A percentile compares a stretch with the other conserved stretches of the same genome.
Evolutionary conservation across 306 rosid genomes (phyloP).

Genomic region (Acacia crassicarpa): DNA sequence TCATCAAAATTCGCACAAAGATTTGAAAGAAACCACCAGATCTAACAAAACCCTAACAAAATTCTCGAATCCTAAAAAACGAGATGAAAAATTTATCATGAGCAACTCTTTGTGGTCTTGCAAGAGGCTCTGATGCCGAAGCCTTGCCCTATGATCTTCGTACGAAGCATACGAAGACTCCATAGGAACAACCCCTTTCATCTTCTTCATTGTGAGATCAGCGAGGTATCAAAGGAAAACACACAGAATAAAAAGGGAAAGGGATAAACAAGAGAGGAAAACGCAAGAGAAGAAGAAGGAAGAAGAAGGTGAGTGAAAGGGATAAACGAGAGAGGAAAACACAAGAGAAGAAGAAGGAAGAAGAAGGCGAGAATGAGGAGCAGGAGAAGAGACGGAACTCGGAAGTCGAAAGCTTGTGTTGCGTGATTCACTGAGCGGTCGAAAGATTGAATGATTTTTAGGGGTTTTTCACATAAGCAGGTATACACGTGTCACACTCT

Average conservation of each 20-base stretch:
- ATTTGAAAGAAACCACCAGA: conserved; percentile 45
- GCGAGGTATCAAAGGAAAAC: conserved; percentile 13
- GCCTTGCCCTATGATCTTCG: conserved; percentile 58
- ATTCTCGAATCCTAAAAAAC: conserved; percentile 8
- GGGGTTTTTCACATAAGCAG: no score
- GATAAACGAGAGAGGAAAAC: no score
- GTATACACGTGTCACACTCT: no score
- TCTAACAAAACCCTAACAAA: conserved; percentile 39
- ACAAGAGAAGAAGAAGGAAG: no score
- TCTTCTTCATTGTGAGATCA: conserved; percentile 74
- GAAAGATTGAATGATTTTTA: no score
- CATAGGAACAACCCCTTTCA: conserved; percentile 58
- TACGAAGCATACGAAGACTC: conserved; percentile 43
- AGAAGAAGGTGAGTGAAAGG: background rate
- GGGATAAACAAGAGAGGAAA: conserved; percentile 27
- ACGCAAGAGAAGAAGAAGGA: conserved; percentile 19
- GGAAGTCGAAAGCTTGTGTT: no score
- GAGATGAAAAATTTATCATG: conserved; percentile 50
- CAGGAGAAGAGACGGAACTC: no score
- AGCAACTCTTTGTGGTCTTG: conserved; percentile 77
- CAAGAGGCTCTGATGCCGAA: conserved; percentile 83
- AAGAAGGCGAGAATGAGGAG: no score
- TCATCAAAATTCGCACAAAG: conserved; percentile 24
- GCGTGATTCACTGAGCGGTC: no score
- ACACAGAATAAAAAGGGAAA: conserved; percentile 19